Base-by-base conservation (phyloP, 225 moss, liverwort and hornwort genomes). In the Polytrichum commune region DNA sequence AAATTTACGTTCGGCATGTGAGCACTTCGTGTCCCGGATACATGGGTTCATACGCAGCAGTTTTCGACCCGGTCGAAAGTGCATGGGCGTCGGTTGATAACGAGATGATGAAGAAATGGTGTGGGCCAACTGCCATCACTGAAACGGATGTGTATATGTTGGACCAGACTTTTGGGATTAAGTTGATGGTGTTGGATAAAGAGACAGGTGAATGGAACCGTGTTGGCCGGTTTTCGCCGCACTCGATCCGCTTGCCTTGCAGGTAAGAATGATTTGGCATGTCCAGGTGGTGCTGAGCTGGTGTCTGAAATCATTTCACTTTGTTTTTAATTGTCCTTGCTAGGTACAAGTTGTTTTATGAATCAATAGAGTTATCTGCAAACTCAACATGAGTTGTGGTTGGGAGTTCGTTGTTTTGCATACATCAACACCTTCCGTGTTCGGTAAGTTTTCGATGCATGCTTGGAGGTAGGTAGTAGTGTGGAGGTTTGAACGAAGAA, bases 31-130 rank as follows among this genome's bases (percentile, higher is more conserved):
- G 80, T 30, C 71, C 75, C 3, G 58, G 68, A 18, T 78, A 78
- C 62, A 73, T 73, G 67, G 77, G 72, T 13, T 72, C 78, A 5
- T 82, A 84, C 35, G 75, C 85, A 5, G 80, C 89, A 64, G 75
- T 81, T 5, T 89, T 74, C 62, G 72, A 85, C 70, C 80, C 82
- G 60, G 71, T 74, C 53, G 69, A 80, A 33, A 80, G 82, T 65
- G 69, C 72, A 8, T 90, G 90, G 90, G 78, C 76, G 27, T 62
- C 74, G 19, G 80, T 87, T 19, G 76, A 87, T 63, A 76, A 87
- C 53, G 87, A 87, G 27, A 80, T 90, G 82, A 84, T 86, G 20
- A 81, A 73, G 65, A 65, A 79, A 24, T 90, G 90, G 90, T 78
- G 82, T 65, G 90, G 90, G 60, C 84, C 87, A 19, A 82, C 87